phyloP scores from a whole-genome alignment of 768 basidiomycete species.

The Myochromella boudieri region DNA sequence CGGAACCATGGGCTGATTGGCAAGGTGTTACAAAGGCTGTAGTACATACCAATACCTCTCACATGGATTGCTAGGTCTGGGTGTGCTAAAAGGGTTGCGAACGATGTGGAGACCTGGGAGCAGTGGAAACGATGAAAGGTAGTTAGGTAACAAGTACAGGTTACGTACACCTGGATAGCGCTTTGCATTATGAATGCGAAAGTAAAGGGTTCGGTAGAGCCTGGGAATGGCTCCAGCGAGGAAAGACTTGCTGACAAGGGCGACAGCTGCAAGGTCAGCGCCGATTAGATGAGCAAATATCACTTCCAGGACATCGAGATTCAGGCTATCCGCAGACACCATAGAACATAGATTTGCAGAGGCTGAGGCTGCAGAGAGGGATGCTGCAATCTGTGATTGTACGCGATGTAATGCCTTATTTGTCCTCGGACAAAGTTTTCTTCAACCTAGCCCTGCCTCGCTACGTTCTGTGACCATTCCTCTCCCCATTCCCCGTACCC shows the following conservation, averaged over 20 bases:
- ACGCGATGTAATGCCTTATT: too few relatives aligned
- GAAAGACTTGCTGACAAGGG: conserved; percentile 67
- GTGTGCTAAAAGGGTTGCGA: conserved; percentile 54
- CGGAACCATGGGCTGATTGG: too few relatives aligned
- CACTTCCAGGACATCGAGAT: conserved; percentile 72
- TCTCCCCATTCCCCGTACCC: too few relatives aligned
- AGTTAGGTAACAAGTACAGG: background rate
- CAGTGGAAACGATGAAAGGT: conserved; percentile 10
- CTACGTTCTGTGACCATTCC: too few relatives aligned
- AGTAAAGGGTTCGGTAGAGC: conserved; percentile 59
- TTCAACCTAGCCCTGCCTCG: too few relatives aligned
- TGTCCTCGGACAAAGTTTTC: too few relatives aligned
- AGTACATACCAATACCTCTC: conserved; percentile 50
- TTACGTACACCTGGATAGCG: conserved; percentile 49
- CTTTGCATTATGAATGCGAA: conserved; percentile 56
- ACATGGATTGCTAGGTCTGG: conserved; percentile 57
- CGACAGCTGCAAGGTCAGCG: conserved; percentile 57
- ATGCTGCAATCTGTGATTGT: too few relatives aligned
- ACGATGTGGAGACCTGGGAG: conserved; percentile 54
- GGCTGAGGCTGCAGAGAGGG: too few relatives aligned
- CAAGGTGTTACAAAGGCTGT: background rate
- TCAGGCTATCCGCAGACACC: conserved; percentile 67
- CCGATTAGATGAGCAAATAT: conserved; percentile 56
- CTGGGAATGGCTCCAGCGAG: conserved; percentile 61
- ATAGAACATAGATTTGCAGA: too few relatives aligned